Base-by-base conservation (phyloP, 768 basidiomycete genomes). In the Psilocybe cyanescens region DNA sequence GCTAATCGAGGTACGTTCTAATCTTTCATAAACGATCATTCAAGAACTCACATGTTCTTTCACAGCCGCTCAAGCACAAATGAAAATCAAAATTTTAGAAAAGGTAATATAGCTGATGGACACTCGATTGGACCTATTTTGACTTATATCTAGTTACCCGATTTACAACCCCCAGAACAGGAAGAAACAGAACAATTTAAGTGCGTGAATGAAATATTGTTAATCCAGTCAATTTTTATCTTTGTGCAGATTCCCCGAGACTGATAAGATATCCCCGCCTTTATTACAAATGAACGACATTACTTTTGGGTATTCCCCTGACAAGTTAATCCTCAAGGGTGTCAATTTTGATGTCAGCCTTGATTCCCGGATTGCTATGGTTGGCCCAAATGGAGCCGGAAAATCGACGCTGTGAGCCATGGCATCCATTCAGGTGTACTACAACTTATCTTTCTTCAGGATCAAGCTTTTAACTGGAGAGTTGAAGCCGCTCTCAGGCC, bases 241-340 rank as follows among this genome's bases (percentile, higher is more conserved):
- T 50, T 45, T 14, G 12, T 30, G 16, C 30, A 94, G 92, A 68
- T 93, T 99, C 83, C 94, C 95, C 1, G 96, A 97, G 61, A 88
- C 95, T 6, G 97, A 99, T 70, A 99, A 99, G 79, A 94, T 99
- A 67, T 95, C 97, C 4, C 96, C 97, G 6, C 97, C 97, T 0
- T 76, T 99, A 12, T 80, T 99, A 16, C 97, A 99, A 71, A 87
- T 98, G 71, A 90, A 91, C 63, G 91, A 94, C 67, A 92, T 93
- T 29, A 88, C 86, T 1, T 99, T 99, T 71, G 94, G 95, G 33
- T 99, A 99, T 75, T 81, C 82, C 0, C 77, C 80, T 0, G 90
- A 94, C 8, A 92, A 91, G 68, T 73, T 90, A 39, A 81, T 99
- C 52, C 77, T 99, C 29, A 89, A 87, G 67, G 79, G 77, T 52